Conservation (phyloP, 2,329 filamentous ascomycete genomes). For the Ophiostoma himal-ulmi region DNA sequence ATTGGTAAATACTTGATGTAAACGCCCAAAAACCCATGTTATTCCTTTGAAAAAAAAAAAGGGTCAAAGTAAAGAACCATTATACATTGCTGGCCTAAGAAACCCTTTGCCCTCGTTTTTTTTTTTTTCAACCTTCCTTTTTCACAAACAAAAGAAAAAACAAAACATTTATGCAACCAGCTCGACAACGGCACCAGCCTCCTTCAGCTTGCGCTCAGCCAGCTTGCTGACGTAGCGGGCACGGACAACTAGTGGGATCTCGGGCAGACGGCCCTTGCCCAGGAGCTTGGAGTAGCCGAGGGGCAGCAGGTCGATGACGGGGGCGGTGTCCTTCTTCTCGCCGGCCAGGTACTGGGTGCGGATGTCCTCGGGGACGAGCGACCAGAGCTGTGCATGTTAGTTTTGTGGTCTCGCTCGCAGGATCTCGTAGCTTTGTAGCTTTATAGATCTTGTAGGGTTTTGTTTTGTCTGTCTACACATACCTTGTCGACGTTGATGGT, state of each 20-base stretch:
- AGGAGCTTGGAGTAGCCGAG: constrained; percentile 98
- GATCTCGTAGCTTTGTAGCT: not conserved
- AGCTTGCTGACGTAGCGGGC: constrained; percentile 93
- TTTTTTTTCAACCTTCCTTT: constrained; percentile 7
- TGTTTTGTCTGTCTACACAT: not conserved
- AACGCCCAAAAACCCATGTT: constrained; percentile 15
- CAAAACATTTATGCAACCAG: constrained; percentile 68
- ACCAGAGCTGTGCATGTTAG: constrained; percentile 65
- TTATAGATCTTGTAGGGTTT: not conserved
- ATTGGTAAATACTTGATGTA: constrained; percentile 15
- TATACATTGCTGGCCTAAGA: constrained; percentile 12
- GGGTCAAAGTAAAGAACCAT: not conserved
- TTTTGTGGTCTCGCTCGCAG: not conserved
- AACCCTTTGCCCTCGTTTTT: not conserved
- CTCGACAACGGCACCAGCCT: constrained; percentile 92
- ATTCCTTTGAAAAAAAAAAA: not conserved
- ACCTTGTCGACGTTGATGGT: constrained; percentile 99
- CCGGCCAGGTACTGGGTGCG: constrained; percentile 84
- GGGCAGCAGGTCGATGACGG: constrained; percentile 94
- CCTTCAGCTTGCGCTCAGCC: constrained; percentile 98
- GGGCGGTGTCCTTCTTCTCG: constrained; percentile 80
- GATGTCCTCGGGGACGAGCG: constrained; percentile 85
- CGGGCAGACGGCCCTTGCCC: constrained; percentile 93
- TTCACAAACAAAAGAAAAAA: constrained; percentile 14
- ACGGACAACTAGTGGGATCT: constrained; percentile 89